Conservation (phyloP, 495 filamentous ascomycete genomes). For the Xylaria sp. region DNA sequence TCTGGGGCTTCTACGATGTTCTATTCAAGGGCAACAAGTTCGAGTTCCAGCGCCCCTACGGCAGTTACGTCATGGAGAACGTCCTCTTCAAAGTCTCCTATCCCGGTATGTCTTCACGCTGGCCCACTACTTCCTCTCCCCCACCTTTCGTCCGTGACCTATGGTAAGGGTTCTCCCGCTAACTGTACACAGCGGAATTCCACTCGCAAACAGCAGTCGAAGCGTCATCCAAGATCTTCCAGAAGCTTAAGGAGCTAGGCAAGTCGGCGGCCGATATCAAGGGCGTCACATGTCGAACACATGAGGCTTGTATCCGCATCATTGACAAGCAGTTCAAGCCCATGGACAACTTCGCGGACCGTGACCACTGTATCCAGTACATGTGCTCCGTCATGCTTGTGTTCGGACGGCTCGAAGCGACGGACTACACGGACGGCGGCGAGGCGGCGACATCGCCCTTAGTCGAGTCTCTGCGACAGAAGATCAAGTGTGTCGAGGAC, state of each 20-base stretch:
- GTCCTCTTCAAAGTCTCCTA: conserved; percentile 99
- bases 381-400: conserved; percentile 96
- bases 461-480: conserved; percentile 86
- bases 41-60: conserved; percentile 93
- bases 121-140: background rate
- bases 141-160: conserved; percentile 2
- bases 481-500: conserved; percentile 95
- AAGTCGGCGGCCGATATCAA: conserved; percentile 96
- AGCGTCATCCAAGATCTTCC: conserved; percentile 85
- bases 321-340: conserved; percentile 99
- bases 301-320: conserved; percentile 97
- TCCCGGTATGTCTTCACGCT: conserved; percentile 66
- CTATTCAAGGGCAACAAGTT: conserved; percentile 96
- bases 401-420: conserved; percentile 88
- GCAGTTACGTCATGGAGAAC: conserved; percentile 99
- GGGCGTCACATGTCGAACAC: conserved; percentile 88
- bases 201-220: conserved; percentile 99
- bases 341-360: conserved; percentile 99
- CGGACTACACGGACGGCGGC: conserved; percentile 88
- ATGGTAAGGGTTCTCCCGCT: background rate
- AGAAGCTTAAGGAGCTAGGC: conserved; percentile 79
- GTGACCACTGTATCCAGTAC: conserved; percentile 99
- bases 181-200: conserved; percentile 76
- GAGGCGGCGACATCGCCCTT: conserved; percentile 90
- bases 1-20: conserved; percentile 99